Evolutionary conservation across 1,284 basidiomycete species (phyloP), one percentile per base, ranked within the genome.

Genomic region (Volvariella volvacea): DNA sequence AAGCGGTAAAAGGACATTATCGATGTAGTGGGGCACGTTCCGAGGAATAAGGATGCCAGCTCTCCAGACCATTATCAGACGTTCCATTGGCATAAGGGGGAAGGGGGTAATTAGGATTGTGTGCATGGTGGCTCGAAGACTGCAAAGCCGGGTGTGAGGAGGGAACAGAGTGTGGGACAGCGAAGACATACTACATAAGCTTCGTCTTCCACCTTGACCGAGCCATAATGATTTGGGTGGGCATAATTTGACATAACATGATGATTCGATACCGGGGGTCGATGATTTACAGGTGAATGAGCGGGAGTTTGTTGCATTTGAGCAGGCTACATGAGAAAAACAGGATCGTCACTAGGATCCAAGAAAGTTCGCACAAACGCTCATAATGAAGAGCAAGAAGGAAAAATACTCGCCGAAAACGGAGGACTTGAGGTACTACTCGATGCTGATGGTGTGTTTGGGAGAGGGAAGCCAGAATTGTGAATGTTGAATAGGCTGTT

Each of bases 351-450:
- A 80, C 68, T 77, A 80, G 71, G 72, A 68, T 69, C 63, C 59
- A 57, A 50, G 57, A 49, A 51, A 55, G 53, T 57, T 55, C 55
- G 54, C 49, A 57, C 44, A 48, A 45, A 50, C 41, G 53, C 52
- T 53, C 51, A 49, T 51, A 49, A 53, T 51, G 45, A 42, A 46
- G 42, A 46, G 51, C 45, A 55, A 46, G 57, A 65, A 62, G 62
- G 67, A 70, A 71, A 59, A 70, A 71, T 60, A 85, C 85, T 84
- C 77, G 76, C 84, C 80, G 85, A 87, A 70, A 86, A 87, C 25
- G 81, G 75, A 44, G 84, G 82, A 53, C 80, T 85, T 33, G 82
- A 84, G 12, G 79, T 80, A 22, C 80, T 71, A 57, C 84, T 86
- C 15, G 83, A 82, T n/a, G 73, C 78, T 2, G 80, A 79, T 3